Conservation (phyloP, 805 yeast genomes). For the Zygosaccharomyces lentus region DNA sequence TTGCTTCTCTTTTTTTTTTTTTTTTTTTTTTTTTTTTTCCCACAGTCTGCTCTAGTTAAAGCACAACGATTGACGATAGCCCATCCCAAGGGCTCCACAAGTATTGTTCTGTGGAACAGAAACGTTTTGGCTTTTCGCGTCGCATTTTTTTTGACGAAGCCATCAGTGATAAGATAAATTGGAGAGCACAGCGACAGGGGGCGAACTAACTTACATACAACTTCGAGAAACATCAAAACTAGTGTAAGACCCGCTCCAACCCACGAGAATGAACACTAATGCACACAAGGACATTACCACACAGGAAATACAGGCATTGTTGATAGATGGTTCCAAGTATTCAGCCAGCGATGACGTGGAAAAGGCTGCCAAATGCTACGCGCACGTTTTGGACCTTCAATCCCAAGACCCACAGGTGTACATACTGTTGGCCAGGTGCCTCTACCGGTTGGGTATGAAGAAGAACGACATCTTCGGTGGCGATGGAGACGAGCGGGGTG, state of each 20-base stretch:
- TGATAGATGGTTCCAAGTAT: constrained; percentile 59
- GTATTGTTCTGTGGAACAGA: too few relatives aligned
- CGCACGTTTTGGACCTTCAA: constrained; percentile 45
- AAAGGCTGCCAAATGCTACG: constrained; percentile 63
- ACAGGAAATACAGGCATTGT: constrained; percentile 32
- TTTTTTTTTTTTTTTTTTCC: too few relatives aligned
- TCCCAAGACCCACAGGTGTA: constrained; percentile 13
- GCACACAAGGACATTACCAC: constrained; percentile 2
- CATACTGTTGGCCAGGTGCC: constrained; percentile 42
- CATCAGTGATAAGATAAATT: too few relatives aligned
- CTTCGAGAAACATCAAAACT: not conserved
- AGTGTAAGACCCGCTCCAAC: not conserved
- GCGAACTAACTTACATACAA: not conserved
- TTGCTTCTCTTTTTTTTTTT: too few relatives aligned
- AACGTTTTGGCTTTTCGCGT: too few relatives aligned
- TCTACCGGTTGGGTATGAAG: constrained; percentile 71
- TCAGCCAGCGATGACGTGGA: constrained; percentile 65
- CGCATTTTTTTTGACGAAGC: too few relatives aligned
- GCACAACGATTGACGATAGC: too few relatives aligned
- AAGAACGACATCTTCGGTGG: constrained; percentile 67
- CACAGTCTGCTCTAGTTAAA: too few relatives aligned
- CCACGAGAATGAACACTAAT: not conserved
- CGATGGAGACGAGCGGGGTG: constrained; percentile 27
- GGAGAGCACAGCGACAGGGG: too few relatives aligned
- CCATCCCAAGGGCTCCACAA: too few relatives aligned